Evolutionary conservation across 345 rosid genomes (phyloP).

Genomic region (Euphorbia peplus): DNA sequence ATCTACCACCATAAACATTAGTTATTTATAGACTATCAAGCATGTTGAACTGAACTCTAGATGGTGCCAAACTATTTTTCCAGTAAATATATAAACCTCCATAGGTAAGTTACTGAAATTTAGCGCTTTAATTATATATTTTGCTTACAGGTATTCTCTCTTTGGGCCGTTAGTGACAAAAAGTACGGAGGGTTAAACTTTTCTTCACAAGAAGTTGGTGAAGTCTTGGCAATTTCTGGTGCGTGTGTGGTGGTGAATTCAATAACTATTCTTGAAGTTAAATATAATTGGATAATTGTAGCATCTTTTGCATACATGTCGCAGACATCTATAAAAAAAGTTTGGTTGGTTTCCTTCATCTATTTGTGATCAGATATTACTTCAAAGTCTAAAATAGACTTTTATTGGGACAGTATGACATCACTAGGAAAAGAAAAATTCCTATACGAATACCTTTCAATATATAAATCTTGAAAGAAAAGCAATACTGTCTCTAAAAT

Average conservation of each 20-base stretch:
- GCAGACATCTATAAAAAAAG: neutral
- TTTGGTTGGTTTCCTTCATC: neutral
- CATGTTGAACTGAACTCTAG: neutral
- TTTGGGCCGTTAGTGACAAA: constrained; percentile 63
- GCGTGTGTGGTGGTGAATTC: neutral
- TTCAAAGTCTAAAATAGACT: neutral
- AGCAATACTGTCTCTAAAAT: neutral
- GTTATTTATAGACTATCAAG: neutral
- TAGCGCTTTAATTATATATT: neutral
- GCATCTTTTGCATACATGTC: neutral
- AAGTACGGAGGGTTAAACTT: constrained; percentile 61
- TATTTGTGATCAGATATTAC: neutral
- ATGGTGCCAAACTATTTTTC: neutral
- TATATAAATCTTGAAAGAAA: neutral
- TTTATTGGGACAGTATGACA: neutral
- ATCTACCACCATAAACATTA: neutral
- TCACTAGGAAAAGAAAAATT: neutral
- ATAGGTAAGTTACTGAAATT: neutral
- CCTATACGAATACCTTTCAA: neutral
- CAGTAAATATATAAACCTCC: neutral
- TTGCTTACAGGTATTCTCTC: constrained; percentile 43
- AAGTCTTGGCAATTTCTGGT: constrained; percentile 68
- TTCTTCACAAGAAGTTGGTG: constrained; percentile 61
- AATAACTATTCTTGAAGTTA: neutral
- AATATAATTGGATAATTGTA: neutral